These are phyloP conservation scores for Alternaria incomplexa DNA, from an alignment of 2,329 filamentous ascomycete genomes.

Conservation along the genomic window DNA sequence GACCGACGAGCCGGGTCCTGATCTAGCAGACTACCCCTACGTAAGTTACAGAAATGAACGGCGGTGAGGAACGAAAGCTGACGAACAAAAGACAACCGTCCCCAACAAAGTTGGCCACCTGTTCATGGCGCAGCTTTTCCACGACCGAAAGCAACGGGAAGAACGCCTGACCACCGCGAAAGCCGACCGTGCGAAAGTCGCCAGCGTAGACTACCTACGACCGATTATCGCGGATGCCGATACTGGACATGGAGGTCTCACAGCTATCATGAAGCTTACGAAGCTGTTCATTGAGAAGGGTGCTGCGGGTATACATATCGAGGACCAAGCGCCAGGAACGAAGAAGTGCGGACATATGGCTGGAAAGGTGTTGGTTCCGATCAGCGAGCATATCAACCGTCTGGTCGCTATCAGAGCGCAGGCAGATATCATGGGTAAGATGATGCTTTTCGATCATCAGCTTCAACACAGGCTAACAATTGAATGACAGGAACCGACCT, in stretches of 20 bases:
- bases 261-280: conserved; percentile 99
- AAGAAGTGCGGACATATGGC: conserved; percentile 99
- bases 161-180: conserved; percentile 83
- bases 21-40: conserved; percentile 93
- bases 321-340: conserved; percentile 96
- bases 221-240: conserved; percentile 97
- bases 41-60: conserved; percentile 27
- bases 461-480: neutral
- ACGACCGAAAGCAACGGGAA: conserved; percentile 98
- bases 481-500: conserved; percentile 73
- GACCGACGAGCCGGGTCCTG: conserved; percentile 93
- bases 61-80: conserved; percentile 10
- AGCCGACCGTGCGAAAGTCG: conserved; percentile 71
- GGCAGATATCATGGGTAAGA: conserved; percentile 92
- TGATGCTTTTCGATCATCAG: neutral
- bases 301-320: conserved; percentile 96
- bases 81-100: conserved; percentile 78
- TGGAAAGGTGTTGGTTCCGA: conserved; percentile 95
- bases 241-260: conserved; percentile 94
- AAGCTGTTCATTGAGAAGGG: conserved; percentile 97
- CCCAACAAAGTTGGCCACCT: conserved; percentile 98
- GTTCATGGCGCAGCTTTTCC: conserved; percentile 98
- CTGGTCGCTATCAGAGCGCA: conserved; percentile 96
- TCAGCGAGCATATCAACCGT: conserved; percentile 97
- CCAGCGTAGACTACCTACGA: conserved; percentile 90